Conservation (phyloP, 768 basidiomycete genomes). For the Amanita subjunquillea region DNA sequence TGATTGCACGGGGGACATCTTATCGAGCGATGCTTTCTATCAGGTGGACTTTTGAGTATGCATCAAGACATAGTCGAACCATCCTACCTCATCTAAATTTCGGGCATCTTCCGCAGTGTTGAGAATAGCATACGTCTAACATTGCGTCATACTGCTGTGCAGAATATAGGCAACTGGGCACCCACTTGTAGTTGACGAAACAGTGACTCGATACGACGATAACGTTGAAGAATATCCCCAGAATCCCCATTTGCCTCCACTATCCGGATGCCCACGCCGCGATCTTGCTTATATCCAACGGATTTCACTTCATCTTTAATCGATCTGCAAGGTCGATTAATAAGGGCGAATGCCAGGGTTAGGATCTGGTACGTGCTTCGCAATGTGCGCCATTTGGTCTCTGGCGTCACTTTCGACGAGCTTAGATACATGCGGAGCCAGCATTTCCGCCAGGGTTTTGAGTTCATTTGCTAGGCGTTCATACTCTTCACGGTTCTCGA, state of each 20-base stretch:
- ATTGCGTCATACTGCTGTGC: background rate
- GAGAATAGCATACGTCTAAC: background rate
- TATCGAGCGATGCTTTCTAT: no score
- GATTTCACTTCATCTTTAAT: no score
- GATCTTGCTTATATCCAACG: no score
- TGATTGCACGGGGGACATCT: background rate
- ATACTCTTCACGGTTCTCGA: background rate
- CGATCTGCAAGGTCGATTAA: no score
- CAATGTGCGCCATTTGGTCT: background rate
- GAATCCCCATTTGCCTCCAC: no score
- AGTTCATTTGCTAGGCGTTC: constrained; percentile 5
- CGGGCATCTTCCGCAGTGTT: no score
- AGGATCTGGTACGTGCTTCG: background rate
- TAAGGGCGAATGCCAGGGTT: background rate
- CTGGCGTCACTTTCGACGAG: background rate
- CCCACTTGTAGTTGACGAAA: background rate
- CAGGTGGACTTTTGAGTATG: no score
- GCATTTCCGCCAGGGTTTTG: constrained; percentile 4
- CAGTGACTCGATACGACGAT: background rate
- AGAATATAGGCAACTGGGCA: background rate
- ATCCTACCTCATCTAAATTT: no score
- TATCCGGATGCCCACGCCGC: no score
- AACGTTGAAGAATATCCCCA: background rate
- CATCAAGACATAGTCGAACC: no score
- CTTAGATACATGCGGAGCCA: constrained; percentile 4